phyloP scores from a whole-genome alignment of 352 stramenopile genomes.

The Phytophthora capsici region DNA sequence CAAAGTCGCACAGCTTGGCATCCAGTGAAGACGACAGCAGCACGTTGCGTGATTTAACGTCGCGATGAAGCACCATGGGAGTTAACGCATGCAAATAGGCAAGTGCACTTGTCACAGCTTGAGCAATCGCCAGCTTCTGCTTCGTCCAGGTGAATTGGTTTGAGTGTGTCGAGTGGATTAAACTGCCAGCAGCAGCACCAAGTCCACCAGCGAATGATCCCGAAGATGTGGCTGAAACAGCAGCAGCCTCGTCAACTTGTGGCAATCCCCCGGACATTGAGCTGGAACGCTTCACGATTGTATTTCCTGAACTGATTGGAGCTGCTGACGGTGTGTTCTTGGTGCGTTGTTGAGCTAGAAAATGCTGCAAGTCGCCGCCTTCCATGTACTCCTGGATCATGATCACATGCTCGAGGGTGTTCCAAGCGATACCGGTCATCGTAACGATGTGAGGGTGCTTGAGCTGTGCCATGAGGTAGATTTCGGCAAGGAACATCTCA shows the following conservation, averaged over 20 bases:
- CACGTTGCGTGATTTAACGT: conserved; percentile 92
- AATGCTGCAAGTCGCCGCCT: conserved; percentile 67
- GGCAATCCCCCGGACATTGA: conserved; percentile 21
- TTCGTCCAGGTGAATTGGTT: conserved; percentile 58
- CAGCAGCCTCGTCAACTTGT: conserved; percentile 27
- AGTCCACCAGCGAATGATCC: conserved; percentile 22
- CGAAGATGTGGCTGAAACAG: conserved; percentile 17
- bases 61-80: conserved; percentile 85
- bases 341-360: conserved; percentile 40
- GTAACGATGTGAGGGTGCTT: conserved; percentile 73
- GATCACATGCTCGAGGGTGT: conserved; percentile 70
- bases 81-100: conserved; percentile 78
- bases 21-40: conserved; percentile 60
- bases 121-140: conserved; percentile 62
- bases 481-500: conserved; percentile 77
- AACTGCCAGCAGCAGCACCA: conserved; percentile 12
- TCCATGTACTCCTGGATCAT: conserved; percentile 85
- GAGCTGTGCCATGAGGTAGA: conserved; percentile 77
- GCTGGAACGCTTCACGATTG: conserved; percentile 17
- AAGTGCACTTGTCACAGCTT: conserved; percentile 67
- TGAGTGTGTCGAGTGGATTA: conserved; percentile 25
- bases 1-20: conserved; percentile 66
- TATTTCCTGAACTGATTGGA: conserved; percentile 18
- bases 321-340: conserved; percentile 13
- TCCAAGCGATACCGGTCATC: conserved; percentile 70